Conservation (phyloP, 73 alveolate genomes). For the Breviolum minutum region DNA sequence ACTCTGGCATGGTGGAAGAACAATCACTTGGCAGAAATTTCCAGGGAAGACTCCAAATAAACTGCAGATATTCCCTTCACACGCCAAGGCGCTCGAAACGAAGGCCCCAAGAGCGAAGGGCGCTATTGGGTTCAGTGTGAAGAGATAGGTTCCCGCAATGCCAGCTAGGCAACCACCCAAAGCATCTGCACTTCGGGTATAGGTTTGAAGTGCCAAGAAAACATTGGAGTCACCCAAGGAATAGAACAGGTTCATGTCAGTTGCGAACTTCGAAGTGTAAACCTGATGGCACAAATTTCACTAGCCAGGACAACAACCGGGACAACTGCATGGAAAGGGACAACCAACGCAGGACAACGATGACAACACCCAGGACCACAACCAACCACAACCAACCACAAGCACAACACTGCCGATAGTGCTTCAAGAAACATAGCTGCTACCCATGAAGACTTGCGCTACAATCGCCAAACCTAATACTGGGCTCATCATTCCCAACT, state of each 20-base stretch:
- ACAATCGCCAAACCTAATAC: not conserved
- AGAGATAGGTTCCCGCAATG: not conserved
- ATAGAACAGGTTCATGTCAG: constrained; percentile 22
- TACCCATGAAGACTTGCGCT: constrained; percentile 33
- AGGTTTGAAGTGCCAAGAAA: not conserved
- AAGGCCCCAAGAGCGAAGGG: not conserved
- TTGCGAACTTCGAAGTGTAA: not conserved
- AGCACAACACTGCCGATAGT: not conserved
- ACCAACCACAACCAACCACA: not conserved
- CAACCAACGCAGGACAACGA: not conserved
- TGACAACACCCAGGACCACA: too few relatives aligned
- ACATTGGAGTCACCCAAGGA: constrained; percentile 24
- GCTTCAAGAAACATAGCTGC: not conserved
- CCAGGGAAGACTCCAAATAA: not conserved
- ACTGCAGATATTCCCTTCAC: not conserved
- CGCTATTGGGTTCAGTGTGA: not conserved
- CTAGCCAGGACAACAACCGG: not conserved
- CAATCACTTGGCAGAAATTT: not conserved
- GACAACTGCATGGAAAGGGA: not conserved
- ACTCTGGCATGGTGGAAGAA: not conserved
- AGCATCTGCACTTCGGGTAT: not conserved
- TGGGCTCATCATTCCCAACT: constrained; percentile 17
- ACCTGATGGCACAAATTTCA: not conserved
- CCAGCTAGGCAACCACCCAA: constrained; percentile 3
- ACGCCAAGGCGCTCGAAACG: not conserved